phyloP scores from a whole-genome alignment of 768 basidiomycete species.

The Mycena leptocephala region DNA sequence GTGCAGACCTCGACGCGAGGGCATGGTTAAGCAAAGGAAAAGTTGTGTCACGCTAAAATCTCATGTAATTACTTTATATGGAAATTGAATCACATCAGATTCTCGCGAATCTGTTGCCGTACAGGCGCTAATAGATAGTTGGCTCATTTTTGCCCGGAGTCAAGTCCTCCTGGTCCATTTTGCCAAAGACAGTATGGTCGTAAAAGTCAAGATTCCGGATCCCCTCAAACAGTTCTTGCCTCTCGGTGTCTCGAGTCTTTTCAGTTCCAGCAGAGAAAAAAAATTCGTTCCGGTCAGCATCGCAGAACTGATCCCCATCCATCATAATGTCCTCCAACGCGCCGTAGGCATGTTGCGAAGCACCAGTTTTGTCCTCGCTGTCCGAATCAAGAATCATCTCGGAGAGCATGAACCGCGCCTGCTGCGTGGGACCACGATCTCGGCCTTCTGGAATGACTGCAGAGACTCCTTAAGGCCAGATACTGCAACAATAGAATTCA shows the following conservation, averaged over 20 bases:
- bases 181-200: not conserved
- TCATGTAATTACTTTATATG: no score
- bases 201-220: slow-evolving; percentile 6
- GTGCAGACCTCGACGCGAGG: no score
- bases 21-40: no score
- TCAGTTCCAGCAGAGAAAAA: slow-evolving; percentile 8
- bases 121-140: no score
- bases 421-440: not conserved
- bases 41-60: no score
- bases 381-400: not conserved
- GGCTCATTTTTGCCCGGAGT: no score
- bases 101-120: no score
- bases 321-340: not conserved
- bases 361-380: not conserved
- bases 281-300: not conserved
- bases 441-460: not conserved
- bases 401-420: not conserved
- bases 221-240: not conserved
- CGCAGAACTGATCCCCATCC: slow-evolving; percentile 13
- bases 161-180: not conserved
- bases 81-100: no score
- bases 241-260: not conserved
- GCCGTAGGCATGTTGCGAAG: not conserved
- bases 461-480: no score
- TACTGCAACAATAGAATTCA: no score